Conservation (phyloP, 805 yeast species). For the Zygosaccharomyces bailii region DNA sequence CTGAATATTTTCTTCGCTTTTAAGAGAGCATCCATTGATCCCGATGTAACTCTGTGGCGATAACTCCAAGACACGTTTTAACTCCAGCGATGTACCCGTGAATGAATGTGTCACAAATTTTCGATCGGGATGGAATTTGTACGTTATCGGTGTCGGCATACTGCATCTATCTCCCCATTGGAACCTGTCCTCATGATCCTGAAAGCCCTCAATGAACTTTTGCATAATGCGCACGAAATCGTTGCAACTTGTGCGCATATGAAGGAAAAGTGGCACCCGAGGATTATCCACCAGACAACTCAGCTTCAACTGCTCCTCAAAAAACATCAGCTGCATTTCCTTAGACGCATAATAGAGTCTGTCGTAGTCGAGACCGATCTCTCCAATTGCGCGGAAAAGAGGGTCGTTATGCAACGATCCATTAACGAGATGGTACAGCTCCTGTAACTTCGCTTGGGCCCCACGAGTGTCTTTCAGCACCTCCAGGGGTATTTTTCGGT, state of each 20-base stretch:
- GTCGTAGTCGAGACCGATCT: conserved; percentile 93
- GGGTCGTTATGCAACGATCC: conserved; percentile 44
- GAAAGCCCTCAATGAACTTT: conserved; percentile 53
- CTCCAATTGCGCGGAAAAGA: conserved; percentile 81
- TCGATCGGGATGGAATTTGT: conserved; percentile 37
- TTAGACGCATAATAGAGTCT: conserved; percentile 71
- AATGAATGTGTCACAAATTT: conserved; percentile 94
- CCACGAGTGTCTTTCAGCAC: conserved; percentile 12
- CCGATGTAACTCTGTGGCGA: conserved; percentile 53
- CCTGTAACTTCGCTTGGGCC: conserved; percentile 28
- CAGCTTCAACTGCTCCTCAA: conserved; percentile 68
- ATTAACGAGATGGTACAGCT: conserved; percentile 48
- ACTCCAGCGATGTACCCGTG: conserved; percentile 74
- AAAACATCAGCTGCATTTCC: conserved; percentile 63
- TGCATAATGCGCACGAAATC: conserved; percentile 66
- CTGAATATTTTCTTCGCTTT: conserved; percentile 65
- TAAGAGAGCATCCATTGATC: conserved; percentile 89
- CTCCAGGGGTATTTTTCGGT: conserved; percentile 13
- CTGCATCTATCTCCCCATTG: conserved; percentile 8
- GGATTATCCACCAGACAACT: conserved; percentile 39
- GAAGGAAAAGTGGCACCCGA: conserved; percentile 79
- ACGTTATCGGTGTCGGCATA: conserved; percentile 16
- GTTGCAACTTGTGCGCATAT: conserved; percentile 79
- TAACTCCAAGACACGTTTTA: conserved; percentile 50
- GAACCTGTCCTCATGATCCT: conserved; percentile 32